A percentile compares a stretch with the other conserved stretches of the same genome.
Conservation (phyloP, 805 yeast genomes). For the Kockiozyma suomiensis region DNA sequence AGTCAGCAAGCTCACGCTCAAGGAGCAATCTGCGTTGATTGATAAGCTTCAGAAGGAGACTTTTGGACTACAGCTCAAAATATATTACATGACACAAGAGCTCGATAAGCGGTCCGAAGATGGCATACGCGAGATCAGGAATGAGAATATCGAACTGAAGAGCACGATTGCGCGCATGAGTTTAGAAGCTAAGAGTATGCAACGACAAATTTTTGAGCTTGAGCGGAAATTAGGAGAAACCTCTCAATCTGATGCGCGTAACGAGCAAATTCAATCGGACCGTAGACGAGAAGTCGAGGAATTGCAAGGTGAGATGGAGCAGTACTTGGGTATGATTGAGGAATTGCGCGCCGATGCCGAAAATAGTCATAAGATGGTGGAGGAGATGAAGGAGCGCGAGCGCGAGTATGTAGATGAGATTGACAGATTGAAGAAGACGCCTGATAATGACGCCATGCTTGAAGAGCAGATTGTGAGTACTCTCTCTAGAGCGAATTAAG, state of each 20-base stretch:
- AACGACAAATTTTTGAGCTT: slow-evolving; percentile 26
- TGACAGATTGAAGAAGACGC: slow-evolving; percentile 3
- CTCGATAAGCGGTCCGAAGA: slow-evolving; percentile 36
- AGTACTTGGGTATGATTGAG: slow-evolving; percentile 15
- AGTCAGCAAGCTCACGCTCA: slow-evolving; percentile 31
- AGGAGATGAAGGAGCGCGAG: slow-evolving; percentile 9
- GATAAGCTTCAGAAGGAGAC: slow-evolving; percentile 37
- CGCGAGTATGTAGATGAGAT: slow-evolving; percentile 14
- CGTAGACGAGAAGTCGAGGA: slow-evolving; percentile 15
- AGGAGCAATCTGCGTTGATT: slow-evolving; percentile 34
- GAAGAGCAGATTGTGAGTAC: slow-evolving; percentile 25
- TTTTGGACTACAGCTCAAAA: slow-evolving; percentile 35
- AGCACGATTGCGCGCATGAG: slow-evolving; percentile 30
- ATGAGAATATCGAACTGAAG: slow-evolving; percentile 35
- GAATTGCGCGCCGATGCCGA: slow-evolving; percentile 17
- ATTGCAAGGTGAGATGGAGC: slow-evolving; percentile 22
- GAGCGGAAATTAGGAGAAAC: slow-evolving; percentile 15
- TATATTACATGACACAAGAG: slow-evolving; percentile 34
- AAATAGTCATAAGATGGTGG: slow-evolving; percentile 7
- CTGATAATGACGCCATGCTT: slow-evolving; percentile 5
- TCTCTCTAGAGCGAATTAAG: neutral
- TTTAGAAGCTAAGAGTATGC: slow-evolving; percentile 31
- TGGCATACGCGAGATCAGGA: slow-evolving; percentile 31
- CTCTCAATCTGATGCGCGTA: neutral
- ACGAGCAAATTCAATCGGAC: slow-evolving; percentile 3